phyloP scores from a whole-genome alignment of 2,329 filamentous ascomycete species.

The Curvularia verruculosa region DNA sequence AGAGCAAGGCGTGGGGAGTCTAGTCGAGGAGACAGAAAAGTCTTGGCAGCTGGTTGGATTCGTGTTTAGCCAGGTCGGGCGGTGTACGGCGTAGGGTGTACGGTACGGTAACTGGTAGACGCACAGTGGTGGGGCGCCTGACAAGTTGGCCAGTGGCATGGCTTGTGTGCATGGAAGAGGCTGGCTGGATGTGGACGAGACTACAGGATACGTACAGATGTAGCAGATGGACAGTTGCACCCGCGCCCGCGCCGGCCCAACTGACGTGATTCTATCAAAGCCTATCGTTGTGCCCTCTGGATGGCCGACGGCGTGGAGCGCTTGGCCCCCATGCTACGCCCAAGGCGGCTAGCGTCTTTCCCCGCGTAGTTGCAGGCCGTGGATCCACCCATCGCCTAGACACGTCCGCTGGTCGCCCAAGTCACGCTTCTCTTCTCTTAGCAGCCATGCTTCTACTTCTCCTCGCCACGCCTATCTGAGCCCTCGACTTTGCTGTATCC shows the following conservation, averaged over 20 bases:
- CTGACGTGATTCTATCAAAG: not conserved
- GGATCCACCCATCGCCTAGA: constrained; percentile 30
- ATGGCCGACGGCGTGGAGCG: constrained; percentile 1
- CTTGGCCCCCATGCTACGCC: constrained; percentile 17
- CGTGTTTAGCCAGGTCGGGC: not conserved
- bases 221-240: not conserved
- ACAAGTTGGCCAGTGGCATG: not conserved
- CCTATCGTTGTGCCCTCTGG: not conserved
- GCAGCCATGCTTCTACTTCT: constrained; percentile 15
- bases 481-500: constrained; percentile 15
- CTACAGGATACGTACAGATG: no score
- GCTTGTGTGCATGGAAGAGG: not conserved
- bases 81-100: not conserved
- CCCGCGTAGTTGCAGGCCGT: constrained; percentile 35
- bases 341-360: constrained; percentile 33
- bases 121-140: not conserved
- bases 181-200: not conserved
- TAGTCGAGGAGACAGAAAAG: not conserved
- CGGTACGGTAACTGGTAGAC: no score
- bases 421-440: constrained; percentile 22
- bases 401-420: constrained; percentile 24
- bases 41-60: not conserved
- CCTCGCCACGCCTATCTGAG: constrained; percentile 18
- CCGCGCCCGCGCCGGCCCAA: not conserved
- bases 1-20: constrained; percentile 5